Evolutionary conservation across 768 basidiomycete species (phyloP).

Genomic region (Russula virescens): DNA sequence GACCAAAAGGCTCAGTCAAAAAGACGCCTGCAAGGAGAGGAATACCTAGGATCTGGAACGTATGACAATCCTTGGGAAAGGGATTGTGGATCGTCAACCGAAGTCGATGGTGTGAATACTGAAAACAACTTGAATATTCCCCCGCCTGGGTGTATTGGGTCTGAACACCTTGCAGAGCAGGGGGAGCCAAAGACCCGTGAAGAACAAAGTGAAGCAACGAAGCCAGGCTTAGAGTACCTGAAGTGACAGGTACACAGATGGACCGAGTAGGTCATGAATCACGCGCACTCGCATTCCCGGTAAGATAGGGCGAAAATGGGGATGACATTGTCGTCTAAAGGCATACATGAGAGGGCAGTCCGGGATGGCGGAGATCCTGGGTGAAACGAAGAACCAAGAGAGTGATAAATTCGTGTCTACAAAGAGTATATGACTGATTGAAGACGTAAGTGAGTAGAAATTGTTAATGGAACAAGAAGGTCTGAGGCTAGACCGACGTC

Average conservation of each 20-base stretch:
- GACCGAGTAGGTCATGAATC: background rate
- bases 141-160: too few species aligned
- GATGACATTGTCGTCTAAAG: slow-evolving; percentile 74
- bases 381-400: slow-evolving; percentile 56
- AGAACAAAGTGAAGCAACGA: too few species aligned
- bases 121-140: slow-evolving; percentile 74
- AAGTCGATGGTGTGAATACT: slow-evolving; percentile 32
- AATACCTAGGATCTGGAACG: slow-evolving; percentile 55
- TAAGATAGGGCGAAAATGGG: slow-evolving; percentile 79
- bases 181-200: too few species aligned
- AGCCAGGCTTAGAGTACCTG: slow-evolving; percentile 69
- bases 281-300: slow-evolving; percentile 74
- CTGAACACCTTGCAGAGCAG: too few species aligned
- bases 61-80: slow-evolving; percentile 25
- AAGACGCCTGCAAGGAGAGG: slow-evolving; percentile 73
- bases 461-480: slow-evolving; percentile 3
- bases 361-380: slow-evolving; percentile 38
- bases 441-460: background rate
- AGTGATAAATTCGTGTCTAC: slow-evolving; percentile 74
- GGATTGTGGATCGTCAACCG: slow-evolving; percentile 10
- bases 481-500: slow-evolving; percentile 38
- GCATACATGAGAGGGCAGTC: slow-evolving; percentile 53
- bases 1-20: slow-evolving; percentile 72
- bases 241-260: background rate
- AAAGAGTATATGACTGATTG: slow-evolving; percentile 48